These are phyloP conservation scores for Trichoderma sp. DNA, from an alignment of 2,329 filamentous ascomycete species.

Conservation along the genomic window DNA sequence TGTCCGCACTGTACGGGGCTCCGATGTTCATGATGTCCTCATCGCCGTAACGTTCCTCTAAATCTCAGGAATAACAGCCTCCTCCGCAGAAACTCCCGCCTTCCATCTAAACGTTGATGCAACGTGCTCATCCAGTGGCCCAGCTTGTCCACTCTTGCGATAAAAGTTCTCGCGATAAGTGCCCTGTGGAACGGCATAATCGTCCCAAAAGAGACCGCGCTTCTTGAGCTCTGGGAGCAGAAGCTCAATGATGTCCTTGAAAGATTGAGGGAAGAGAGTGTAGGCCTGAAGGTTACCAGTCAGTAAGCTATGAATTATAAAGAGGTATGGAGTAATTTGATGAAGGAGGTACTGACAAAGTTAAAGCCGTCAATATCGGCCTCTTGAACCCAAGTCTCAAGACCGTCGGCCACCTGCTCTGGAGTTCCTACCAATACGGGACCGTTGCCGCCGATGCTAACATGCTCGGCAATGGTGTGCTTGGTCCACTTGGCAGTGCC, in stretches of 20 bases:
- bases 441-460: conserved; percentile 66
- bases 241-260: conserved; percentile 65
- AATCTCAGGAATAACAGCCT: conserved; percentile 20
- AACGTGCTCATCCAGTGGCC: conserved; percentile 51
- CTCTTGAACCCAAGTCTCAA: conserved; percentile 43
- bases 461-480: conserved; percentile 64
- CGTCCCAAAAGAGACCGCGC: conserved; percentile 57
- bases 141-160: conserved; percentile 46
- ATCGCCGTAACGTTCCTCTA: neutral
- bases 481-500: conserved; percentile 70
- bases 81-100: conserved; percentile 17
- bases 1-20: neutral
- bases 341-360: conserved; percentile 48
- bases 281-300: conserved; percentile 47
- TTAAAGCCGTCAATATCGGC: conserved; percentile 70
- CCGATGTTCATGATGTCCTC: no score
- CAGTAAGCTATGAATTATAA: neutral
- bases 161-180: conserved; percentile 63
- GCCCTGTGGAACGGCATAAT: conserved; percentile 53
- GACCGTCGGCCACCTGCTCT: conserved; percentile 32
- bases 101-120: conserved; percentile 49
- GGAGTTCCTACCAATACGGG: conserved; percentile 62
- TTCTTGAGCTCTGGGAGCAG: conserved; percentile 61
- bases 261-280: conserved; percentile 64
- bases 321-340: no score